phyloP scores from a whole-genome alignment of 2,329 filamentous ascomycete genomes.

The Xylariales sp. region DNA sequence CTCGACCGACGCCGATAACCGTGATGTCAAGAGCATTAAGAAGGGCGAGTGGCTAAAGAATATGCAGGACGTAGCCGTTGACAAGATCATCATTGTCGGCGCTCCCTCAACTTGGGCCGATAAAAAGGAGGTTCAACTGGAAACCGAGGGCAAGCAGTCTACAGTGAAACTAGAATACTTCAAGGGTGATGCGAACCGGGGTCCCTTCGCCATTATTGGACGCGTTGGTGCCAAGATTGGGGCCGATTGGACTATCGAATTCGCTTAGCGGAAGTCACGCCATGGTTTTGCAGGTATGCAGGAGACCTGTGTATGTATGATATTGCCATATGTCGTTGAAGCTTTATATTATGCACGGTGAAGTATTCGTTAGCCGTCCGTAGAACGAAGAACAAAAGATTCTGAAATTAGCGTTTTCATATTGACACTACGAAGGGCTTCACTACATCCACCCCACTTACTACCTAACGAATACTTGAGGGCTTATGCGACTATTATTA shows the following conservation, averaged over 20 bases:
- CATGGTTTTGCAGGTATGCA: not conserved
- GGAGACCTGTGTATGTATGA: slow-evolving; percentile 2
- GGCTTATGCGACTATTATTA: not conserved
- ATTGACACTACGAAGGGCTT: not conserved
- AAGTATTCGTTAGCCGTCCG: slow-evolving; percentile 10
- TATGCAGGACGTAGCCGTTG: slow-evolving; percentile 82
- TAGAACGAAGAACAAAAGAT: slow-evolving; percentile 13
- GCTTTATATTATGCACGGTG: not conserved
- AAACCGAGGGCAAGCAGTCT: slow-evolving; percentile 64
- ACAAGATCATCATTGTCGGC: slow-evolving; percentile 86
- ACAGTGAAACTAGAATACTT: slow-evolving; percentile 71
- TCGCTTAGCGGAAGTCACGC: slow-evolving; percentile 45
- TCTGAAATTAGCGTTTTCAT: not conserved
- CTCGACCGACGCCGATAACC: slow-evolving; percentile 74
- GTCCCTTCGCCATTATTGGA: slow-evolving; percentile 65
- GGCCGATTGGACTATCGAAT: slow-evolving; percentile 62
- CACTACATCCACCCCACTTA: not conserved
- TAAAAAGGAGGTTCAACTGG: slow-evolving; percentile 68
- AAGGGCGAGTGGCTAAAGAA: slow-evolving; percentile 80
- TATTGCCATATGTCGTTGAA: slow-evolving; percentile 7
- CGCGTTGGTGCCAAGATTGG: slow-evolving; percentile 64
- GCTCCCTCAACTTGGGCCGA: slow-evolving; percentile 78
- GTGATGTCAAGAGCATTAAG: slow-evolving; percentile 67
- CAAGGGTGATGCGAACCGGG: slow-evolving; percentile 58
- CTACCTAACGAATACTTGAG: not conserved